These are phyloP conservation scores for Sphaerulina musiva DNA, from an alignment of 2,329 filamentous ascomycete genomes.

Conservation along the genomic window DNA sequence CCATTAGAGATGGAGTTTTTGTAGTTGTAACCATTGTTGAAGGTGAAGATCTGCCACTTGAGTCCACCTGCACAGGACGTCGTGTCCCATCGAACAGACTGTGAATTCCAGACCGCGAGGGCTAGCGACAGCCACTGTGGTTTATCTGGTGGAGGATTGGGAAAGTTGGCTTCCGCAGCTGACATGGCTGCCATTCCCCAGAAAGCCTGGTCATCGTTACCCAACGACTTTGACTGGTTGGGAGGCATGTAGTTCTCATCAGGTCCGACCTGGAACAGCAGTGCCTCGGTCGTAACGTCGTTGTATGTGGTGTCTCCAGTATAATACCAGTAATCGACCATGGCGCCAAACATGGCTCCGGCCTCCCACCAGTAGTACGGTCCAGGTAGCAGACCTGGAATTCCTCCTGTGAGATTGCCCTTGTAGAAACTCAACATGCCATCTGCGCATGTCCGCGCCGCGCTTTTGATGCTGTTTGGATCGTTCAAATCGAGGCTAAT, in stretches of 20 bases:
- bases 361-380: constrained; percentile 75
- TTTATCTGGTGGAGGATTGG: constrained; percentile 37
- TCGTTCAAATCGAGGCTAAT: constrained; percentile 23
- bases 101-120: constrained; percentile 39
- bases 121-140: constrained; percentile 44
- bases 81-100: constrained; percentile 36
- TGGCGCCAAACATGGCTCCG: constrained; percentile 55
- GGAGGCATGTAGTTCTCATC: constrained; percentile 54
- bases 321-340: constrained; percentile 64
- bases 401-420: constrained; percentile 47
- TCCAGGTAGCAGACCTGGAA: constrained; percentile 51
- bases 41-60: constrained; percentile 37
- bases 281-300: constrained; percentile 49
- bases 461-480: constrained; percentile 40
- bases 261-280: constrained; percentile 56
- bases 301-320: constrained; percentile 63
- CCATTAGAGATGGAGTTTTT: constrained; percentile 49
- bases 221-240: constrained; percentile 37
- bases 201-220: constrained; percentile 54
- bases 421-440: constrained; percentile 49
- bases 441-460: constrained; percentile 40
- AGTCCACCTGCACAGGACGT: constrained; percentile 35
- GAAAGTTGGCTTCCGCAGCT: constrained; percentile 49
- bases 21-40: constrained; percentile 47
- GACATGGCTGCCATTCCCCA: constrained; percentile 54